phyloP scores from a whole-genome alignment of 2,329 filamentous ascomycete genomes.

The Immersiporthe knoxdaviesiana region DNA sequence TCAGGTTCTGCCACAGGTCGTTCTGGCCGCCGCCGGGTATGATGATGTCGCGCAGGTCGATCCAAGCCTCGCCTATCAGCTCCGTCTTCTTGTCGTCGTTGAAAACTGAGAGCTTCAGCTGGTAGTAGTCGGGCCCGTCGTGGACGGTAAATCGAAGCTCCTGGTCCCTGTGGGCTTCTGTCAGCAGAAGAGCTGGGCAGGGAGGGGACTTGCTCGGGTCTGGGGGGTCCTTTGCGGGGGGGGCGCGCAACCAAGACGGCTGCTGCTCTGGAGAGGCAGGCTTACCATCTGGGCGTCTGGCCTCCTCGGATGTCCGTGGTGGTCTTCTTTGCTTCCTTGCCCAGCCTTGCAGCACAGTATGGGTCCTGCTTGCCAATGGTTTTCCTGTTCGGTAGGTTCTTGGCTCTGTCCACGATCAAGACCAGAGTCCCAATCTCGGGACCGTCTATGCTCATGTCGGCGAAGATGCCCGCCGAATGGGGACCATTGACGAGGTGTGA shows the following conservation, averaged over 20 bases:
- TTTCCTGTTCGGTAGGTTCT: conserved; percentile 95
- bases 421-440: conserved; percentile 93
- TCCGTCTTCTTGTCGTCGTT: conserved; percentile 99
- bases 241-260: neutral
- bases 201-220: neutral
- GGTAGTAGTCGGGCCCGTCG: conserved; percentile 94
- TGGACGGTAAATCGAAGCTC: conserved; percentile 95
- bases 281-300: conserved; percentile 93
- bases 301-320: conserved; percentile 91
- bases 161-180: conserved; percentile 73
- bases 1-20: conserved; percentile 88
- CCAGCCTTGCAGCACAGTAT: conserved; percentile 90
- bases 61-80: conserved; percentile 91
- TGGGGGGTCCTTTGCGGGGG: too few relatives aligned
- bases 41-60: conserved; percentile 80
- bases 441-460: conserved; percentile 91
- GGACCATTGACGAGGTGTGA: conserved; percentile 61
- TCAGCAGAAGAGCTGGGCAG: conserved; percentile 2
- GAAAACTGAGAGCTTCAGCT: conserved; percentile 93
- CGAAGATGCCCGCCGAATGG: conserved; percentile 91
- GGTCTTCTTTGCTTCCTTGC: conserved; percentile 97
- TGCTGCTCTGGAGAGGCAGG: neutral
- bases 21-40: conserved; percentile 87
- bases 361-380: conserved; percentile 99
- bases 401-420: conserved; percentile 88